phyloP scores from a whole-genome alignment of 2,329 filamentous ascomycete genomes.

The Ophiocordyceps sinensis region DNA sequence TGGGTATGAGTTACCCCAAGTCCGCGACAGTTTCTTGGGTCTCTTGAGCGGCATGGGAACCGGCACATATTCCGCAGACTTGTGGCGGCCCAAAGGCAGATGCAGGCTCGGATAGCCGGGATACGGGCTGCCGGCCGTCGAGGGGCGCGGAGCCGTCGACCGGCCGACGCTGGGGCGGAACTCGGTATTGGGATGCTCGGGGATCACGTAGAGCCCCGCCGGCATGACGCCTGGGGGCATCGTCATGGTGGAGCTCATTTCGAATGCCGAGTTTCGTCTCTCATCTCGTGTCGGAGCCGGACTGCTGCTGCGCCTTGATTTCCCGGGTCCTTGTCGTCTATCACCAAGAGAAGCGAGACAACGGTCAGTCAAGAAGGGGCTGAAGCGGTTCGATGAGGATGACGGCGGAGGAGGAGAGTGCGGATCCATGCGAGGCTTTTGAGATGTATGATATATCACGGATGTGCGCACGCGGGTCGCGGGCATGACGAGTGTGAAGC shows the following conservation, averaged over 20 bases:
- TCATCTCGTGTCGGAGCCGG: not conserved
- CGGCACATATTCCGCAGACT: slow-evolving; percentile 9
- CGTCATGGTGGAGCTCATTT: slow-evolving; percentile 7
- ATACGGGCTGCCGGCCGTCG: slow-evolving; percentile 9
- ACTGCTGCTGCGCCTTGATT: not conserved
- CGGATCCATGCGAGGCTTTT: too few species aligned
- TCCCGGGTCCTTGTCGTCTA: not conserved
- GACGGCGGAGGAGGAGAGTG: not conserved
- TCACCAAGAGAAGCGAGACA: not conserved
- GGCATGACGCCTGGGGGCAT: slow-evolving; percentile 6
- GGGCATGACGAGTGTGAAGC: too few species aligned
- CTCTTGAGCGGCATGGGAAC: slow-evolving; percentile 15
- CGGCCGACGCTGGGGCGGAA: not conserved
- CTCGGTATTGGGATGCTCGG: not conserved
- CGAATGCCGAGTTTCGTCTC: slow-evolving; percentile 1
- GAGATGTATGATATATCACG: too few species aligned
- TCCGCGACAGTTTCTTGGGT: slow-evolving; percentile 20
- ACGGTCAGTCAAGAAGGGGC: not conserved
- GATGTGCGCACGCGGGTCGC: too few species aligned
- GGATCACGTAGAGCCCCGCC: slow-evolving; percentile 3
- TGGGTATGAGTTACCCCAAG: not conserved
- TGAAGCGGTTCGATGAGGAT: not conserved
- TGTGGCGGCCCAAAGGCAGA: slow-evolving; percentile 10
- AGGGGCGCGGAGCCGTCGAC: slow-evolving; percentile 1
- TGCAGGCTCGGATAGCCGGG: slow-evolving; percentile 18